Evolutionary conservation across 1,284 basidiomycete species (phyloP), one percentile per base, ranked within the genome.

Genomic region (Moesziomyces antarcticus): DNA sequence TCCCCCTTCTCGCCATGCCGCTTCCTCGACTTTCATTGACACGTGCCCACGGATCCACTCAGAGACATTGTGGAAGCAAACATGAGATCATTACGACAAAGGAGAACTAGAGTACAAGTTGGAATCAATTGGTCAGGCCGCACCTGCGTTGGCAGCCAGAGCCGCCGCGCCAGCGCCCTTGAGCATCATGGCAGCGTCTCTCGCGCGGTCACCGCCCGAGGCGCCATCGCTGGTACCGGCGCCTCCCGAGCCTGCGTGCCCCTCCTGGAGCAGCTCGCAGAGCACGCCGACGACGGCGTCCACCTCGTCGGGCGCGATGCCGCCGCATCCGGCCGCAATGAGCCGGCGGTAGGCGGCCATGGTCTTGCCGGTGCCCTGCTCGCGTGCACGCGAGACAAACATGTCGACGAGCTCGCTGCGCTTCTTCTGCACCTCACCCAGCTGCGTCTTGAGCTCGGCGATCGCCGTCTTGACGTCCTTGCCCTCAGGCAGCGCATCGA

Each of bases 261-360:
- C 60, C 44, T 82, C 70, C 54, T 82, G 78, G 35, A 83, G 61
- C 41, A 83, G 50, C 45, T 83, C 82, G 66, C 80, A 75, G n/a
- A 84, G 59, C 33, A 79, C 79, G 7, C 72, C 65, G 24, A 83
- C 82, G 4, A 84, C 82, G 10, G 73, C 77, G 37, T 84, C 82
- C 20, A 83, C 82, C 58, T 84, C 81, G 22, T 80, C 75, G 22
- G 73, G 69, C 0, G 77, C 75, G 40, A 84, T 81, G 3, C 78
- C 81, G 14, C 82, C 82, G 54, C 80, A 82, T 1, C 82, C 80
- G 5, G 79, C 80, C 1, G 78, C 78, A 46, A 84, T 83, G 47
- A 84, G 61, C 24, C 82, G 65, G n/a, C 82, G 70, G 67, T 84
- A 84, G 27, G 78, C 74, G 2, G 78, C 73, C 78, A 82, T 82